A percentile compares a stretch with the other conserved stretches of the same genome.
Conservation (phyloP, 371 early-diverging fungal species). For the Dinochytrium kinnereticum region DNA sequence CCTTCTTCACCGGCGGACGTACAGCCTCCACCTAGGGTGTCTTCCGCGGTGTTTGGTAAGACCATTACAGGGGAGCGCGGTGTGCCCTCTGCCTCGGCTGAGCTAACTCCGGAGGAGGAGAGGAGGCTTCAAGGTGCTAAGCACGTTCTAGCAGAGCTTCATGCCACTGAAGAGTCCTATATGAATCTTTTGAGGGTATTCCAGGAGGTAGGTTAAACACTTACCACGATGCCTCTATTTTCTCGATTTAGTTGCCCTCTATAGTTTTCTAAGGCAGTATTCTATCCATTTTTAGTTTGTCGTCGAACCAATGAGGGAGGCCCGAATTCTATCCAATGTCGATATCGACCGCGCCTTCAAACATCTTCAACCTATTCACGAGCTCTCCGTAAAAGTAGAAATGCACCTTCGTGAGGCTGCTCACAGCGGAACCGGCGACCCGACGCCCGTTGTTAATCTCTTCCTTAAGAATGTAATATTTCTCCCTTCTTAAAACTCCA, state of each 20-base stretch:
- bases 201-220: not conserved
- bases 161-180: conserved; percentile 19
- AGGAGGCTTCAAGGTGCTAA: conserved; percentile 19
- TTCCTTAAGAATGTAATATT: conserved; percentile 8
- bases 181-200: conserved; percentile 16
- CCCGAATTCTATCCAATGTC: conserved; percentile 7
- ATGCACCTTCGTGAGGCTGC: conserved; percentile 11
- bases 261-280: too few relatives aligned
- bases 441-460: conserved; percentile 4
- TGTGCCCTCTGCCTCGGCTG: not conserved
- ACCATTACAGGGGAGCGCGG: conserved; percentile 1
- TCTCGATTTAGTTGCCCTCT: not conserved
- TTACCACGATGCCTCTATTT: not conserved
- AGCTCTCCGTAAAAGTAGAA: conserved; percentile 17
- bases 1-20: not conserved
- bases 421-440: conserved; percentile 11
- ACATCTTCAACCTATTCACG: conserved; percentile 20
- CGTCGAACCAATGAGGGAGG: conserved; percentile 15
- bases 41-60: conserved; percentile 8
- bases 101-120: conserved; percentile 2
- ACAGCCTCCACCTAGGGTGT: not conserved
- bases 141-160: conserved; percentile 17
- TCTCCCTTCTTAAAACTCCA: not conserved
- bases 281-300: not conserved
- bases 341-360: conserved; percentile 18